Conservation (phyloP, 1,139 yeast species). For the Arxiozyma heterogenica region DNA sequence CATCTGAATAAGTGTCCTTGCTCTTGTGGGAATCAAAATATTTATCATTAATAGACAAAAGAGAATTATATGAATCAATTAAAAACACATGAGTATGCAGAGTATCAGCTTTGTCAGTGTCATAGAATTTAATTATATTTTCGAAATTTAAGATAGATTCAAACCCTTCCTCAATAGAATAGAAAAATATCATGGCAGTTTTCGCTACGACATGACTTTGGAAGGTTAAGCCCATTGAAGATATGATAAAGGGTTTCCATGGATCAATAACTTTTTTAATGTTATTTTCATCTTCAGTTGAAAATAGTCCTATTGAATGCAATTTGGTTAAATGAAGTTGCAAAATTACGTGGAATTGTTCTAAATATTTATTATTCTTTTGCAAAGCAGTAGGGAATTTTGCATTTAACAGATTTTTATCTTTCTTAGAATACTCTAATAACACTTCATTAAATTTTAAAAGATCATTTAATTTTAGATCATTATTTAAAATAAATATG, state of each 20-base stretch:
- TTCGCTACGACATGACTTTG: conserved; percentile 26
- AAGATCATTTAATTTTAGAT: conserved; percentile 1
- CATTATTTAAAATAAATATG: conserved; percentile 6
- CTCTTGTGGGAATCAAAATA: conserved; percentile 10
- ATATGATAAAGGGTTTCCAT: conserved; percentile 24
- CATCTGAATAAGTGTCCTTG: conserved; percentile 7
- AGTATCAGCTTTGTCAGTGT: conserved; percentile 13
- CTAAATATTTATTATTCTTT: conserved; percentile 30
- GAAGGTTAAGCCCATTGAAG: conserved; percentile 26
- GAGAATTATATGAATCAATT: conserved; percentile 18
- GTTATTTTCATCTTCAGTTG: background rate
- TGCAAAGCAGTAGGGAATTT: conserved; percentile 40
- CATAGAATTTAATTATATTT: conserved; percentile 23
- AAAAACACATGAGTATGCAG: conserved; percentile 22
- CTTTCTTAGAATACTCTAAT: background rate
- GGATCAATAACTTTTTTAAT: conserved; percentile 2
- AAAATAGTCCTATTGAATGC: conserved; percentile 4
- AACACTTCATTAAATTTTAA: conserved; percentile 1
- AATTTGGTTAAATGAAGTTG: conserved; percentile 17
- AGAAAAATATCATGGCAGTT: conserved; percentile 20
- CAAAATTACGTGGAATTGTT: conserved; percentile 26
- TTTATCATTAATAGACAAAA: conserved; percentile 6
- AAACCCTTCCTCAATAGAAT: conserved; percentile 5
- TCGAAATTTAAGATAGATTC: conserved; percentile 25
- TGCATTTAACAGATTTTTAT: conserved; percentile 18